phyloP scores from a whole-genome alignment of 1,139 yeast species.

The Candida tropicalis region DNA sequence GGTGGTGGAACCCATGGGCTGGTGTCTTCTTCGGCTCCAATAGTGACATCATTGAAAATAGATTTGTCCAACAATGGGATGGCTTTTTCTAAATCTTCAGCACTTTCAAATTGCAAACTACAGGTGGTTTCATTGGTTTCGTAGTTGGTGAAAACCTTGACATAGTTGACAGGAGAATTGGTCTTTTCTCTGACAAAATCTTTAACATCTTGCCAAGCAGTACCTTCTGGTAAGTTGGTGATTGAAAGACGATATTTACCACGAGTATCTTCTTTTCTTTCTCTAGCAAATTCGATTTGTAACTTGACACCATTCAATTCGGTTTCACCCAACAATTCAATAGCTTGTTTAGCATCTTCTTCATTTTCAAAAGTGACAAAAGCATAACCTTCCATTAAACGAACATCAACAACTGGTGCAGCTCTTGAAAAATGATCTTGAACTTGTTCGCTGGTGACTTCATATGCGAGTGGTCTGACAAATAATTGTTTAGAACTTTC shows the following conservation, averaged over 20 bases:
- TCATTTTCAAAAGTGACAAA: constrained; percentile 69
- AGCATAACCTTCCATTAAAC: constrained; percentile 75
- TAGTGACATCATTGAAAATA: constrained; percentile 67
- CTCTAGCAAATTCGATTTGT: constrained; percentile 69
- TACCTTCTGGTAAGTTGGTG: constrained; percentile 68
- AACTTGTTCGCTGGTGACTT: constrained; percentile 57
- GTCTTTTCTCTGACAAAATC: constrained; percentile 76
- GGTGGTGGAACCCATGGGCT: constrained; percentile 74
- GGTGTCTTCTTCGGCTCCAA: constrained; percentile 78
- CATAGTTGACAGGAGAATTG: constrained; percentile 67
- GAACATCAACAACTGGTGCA: constrained; percentile 69
- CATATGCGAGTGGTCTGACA: constrained; percentile 43
- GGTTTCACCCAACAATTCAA: constrained; percentile 59
- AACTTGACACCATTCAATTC: constrained; percentile 65
- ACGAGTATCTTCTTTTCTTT: constrained; percentile 59
- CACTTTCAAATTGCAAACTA: constrained; percentile 75
- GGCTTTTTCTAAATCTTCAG: constrained; percentile 73
- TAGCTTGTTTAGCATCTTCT: constrained; percentile 68
- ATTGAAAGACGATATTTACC: constrained; percentile 75
- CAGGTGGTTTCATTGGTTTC: constrained; percentile 67
- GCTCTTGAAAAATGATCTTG: constrained; percentile 66
- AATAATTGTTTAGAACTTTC: constrained; percentile 30
- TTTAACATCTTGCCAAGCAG: constrained; percentile 85
- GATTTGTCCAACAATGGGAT: constrained; percentile 68
- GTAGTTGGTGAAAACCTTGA: constrained; percentile 66